phyloP scores from a whole-genome alignment of 768 basidiomycete genomes.

The Mrakia blollopis region DNA sequence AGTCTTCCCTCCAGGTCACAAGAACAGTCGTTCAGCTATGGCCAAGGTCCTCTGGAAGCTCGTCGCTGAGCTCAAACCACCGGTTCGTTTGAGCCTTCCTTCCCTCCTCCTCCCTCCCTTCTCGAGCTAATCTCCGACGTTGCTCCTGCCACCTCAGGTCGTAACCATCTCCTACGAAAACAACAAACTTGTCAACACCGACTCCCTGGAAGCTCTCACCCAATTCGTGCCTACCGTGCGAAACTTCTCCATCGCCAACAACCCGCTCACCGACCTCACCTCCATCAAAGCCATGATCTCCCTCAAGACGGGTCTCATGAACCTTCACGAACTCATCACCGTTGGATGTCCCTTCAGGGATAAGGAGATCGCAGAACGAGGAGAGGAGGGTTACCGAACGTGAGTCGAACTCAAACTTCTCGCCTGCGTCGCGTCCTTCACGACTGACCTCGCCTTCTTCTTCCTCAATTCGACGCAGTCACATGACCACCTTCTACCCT shows the following conservation, averaged over 20 bases:
- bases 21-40: slow-evolving; percentile 22
- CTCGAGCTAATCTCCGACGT: neutral
- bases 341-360: slow-evolving; percentile 27
- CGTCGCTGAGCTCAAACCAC: slow-evolving; percentile 30
- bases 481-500: slow-evolving; percentile 28
- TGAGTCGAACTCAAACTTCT: neutral
- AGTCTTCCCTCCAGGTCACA: slow-evolving; percentile 32
- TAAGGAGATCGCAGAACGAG: slow-evolving; percentile 13
- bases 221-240: slow-evolving; percentile 17
- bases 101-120: neutral
- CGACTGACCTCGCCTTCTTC: neutral
- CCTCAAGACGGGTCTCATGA: slow-evolving; percentile 29
- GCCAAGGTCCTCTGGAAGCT: slow-evolving; percentile 33
- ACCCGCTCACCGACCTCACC: slow-evolving; percentile 20
- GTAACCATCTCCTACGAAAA: slow-evolving; percentile 31
- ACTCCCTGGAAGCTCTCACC: slow-evolving; percentile 28
- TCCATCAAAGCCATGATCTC: slow-evolving; percentile 25
- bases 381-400: slow-evolving; percentile 31
- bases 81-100: slow-evolving; percentile 15
- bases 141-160: neutral
- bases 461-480: neutral
- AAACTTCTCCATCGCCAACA: slow-evolving; percentile 31
- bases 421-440: neutral
- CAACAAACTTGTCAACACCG: slow-evolving; percentile 29
- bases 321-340: slow-evolving; percentile 27